These are phyloP conservation scores for Mucuna pruriens DNA, from an alignment of 306 rosid species.

Conservation along the genomic window DNA sequence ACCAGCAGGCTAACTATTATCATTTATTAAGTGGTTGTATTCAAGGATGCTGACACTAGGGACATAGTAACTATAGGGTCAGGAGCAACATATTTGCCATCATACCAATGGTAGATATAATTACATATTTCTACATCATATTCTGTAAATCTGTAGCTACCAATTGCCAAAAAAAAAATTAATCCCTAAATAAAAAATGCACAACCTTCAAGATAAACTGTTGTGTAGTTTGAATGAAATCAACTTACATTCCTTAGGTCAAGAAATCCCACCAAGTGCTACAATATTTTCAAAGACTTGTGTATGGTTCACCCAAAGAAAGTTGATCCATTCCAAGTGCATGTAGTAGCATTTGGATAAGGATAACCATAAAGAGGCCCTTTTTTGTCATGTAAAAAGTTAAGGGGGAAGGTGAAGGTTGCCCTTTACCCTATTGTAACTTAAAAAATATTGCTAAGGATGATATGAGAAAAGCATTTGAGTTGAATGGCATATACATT, in stretches of 20 bases:
- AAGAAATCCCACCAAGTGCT: background rate
- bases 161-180: background rate
- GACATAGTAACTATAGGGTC: conserved; percentile 17
- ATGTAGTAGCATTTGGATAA: background rate
- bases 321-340: too few relatives aligned
- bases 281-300: conserved; percentile 19
- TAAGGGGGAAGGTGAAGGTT: background rate
- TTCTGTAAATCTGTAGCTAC: background rate
- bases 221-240: conserved; percentile 2
- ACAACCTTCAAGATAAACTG: background rate
- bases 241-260: conserved; percentile 14
- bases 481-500: too few relatives aligned
- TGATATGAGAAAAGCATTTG: background rate
- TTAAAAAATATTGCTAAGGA: background rate
- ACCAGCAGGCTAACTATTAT: background rate
- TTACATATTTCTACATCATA: background rate
- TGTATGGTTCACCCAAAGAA: background rate
- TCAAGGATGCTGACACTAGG: background rate
- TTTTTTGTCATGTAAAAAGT: background rate
- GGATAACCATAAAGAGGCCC: background rate
- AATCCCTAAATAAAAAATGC: background rate
- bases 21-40: background rate
- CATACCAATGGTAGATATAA: background rate
- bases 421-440: background rate
- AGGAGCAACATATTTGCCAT: background rate